Evolutionary conservation across 2,329 filamentous ascomycete genomes (phyloP), one percentile per base, ranked within the genome.

Genomic region (Alternaria incomplexa): DNA sequence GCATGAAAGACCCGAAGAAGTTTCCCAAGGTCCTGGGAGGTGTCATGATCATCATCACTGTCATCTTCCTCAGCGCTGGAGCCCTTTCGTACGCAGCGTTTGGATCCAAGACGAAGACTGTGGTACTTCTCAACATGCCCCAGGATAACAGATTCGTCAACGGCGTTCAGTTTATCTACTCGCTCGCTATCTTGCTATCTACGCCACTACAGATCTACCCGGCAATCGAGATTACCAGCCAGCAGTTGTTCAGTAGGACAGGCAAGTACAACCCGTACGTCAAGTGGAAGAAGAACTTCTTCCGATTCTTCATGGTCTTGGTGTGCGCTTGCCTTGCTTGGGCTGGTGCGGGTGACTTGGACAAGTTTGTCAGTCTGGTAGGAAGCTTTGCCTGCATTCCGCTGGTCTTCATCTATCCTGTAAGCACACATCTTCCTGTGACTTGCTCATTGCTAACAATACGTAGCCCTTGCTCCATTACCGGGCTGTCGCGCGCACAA

Each of bases 261-360:
- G 94, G 96, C 72, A 99, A 99, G 82, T 97, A 97, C 83, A 97
- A 98, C 77, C 94, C 93, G 1, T 96, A 93, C 77, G 97, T 99
- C 85, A 99, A 99, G 84, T 99, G 96, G 96, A 92, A 98, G 86
- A 99, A 99, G 89, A 99, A 99, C 73, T 84, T 91, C 32, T 99
- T 97, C 84, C 91, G 96, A 58, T 99, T 98, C 85, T 90, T 95
- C 76, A 89, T 97, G 66, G 96, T 98, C 54, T 88, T 92, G 74
- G 81, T 96, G 23, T 98, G 96, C 75, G 92, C 94, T 1, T 81
- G 89, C 62, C 91, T 99, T 68, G 95, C 95, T 2, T 99, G 93
- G 93, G 89, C 90, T 47, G 96, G 96, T 65, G 95, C 96, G 4
- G 92, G 93, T 70, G 91, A 98, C 81, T 83, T 99, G 58, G 96